Conservation (phyloP, 345 rosid species). For the Durio zibethinus region DNA sequence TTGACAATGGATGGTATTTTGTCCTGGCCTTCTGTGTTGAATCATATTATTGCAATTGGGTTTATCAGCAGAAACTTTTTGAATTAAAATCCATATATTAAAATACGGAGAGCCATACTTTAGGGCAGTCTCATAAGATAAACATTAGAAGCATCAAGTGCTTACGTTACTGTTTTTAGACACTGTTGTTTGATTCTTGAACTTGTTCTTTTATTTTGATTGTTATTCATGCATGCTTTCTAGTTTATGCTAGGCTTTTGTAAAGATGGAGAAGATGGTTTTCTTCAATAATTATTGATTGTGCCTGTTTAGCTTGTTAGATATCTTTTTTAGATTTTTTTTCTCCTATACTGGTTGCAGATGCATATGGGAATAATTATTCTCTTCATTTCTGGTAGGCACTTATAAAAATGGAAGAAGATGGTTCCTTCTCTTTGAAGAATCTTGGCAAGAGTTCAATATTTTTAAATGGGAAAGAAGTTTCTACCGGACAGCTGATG, state of each 20-base stretch:
- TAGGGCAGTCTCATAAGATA: neutral
- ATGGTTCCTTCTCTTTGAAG: constrained; percentile 59
- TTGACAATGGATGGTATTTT: neutral
- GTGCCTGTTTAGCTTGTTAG: neutral
- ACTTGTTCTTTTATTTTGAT: neutral
- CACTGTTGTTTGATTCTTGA: neutral
- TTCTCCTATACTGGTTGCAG: neutral
- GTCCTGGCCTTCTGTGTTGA: neutral
- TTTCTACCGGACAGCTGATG: constrained; percentile 35
- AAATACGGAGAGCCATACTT: neutral
- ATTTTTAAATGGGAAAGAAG: constrained; percentile 54
- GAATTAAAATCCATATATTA: neutral
- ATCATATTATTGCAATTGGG: neutral
- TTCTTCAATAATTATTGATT: neutral
- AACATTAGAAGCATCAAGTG: neutral
- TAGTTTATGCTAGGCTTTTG: neutral
- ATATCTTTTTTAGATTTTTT: constrained; percentile 6
- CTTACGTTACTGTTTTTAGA: neutral
- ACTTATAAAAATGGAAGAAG: constrained; percentile 52
- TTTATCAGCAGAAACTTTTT: neutral
- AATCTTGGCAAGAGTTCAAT: constrained; percentile 63
- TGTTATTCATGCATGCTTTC: neutral
- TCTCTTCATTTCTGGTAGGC: constrained; percentile 43
- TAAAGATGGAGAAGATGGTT: neutral
- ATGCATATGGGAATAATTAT: constrained; percentile 13